Conservation (phyloP, 2,329 filamentous ascomycete genomes). For the Madurella fahalii region DNA sequence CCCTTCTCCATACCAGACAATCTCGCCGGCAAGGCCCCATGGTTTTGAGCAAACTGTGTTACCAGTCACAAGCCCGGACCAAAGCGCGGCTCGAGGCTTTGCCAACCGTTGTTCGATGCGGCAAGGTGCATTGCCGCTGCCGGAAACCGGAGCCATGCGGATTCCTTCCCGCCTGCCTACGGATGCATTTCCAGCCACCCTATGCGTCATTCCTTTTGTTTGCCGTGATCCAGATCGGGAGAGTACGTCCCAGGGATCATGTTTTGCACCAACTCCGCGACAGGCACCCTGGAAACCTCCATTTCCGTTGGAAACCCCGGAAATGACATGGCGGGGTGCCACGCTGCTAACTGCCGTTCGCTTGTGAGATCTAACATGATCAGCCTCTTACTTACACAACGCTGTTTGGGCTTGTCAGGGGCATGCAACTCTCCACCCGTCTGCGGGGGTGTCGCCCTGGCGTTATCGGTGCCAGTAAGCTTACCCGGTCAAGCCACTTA, state of each 20-base stretch:
- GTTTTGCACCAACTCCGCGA: slow-evolving; percentile 4
- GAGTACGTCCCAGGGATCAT: background rate
- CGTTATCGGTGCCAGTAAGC: no score
- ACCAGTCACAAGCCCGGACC: slow-evolving; percentile 9
- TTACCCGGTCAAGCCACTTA: no score
- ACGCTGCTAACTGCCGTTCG: background rate
- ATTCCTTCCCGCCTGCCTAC: slow-evolving; percentile 1
- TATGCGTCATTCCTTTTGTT: slow-evolving; percentile 3
- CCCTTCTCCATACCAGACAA: background rate
- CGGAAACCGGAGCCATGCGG: slow-evolving; percentile 17
- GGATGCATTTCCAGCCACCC: background rate
- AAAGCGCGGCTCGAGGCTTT: slow-evolving; percentile 22
- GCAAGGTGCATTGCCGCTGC: slow-evolving; percentile 25
- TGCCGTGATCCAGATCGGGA: background rate
- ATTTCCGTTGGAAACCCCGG: background rate
- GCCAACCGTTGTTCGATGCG: slow-evolving; percentile 25
- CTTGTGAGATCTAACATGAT: slow-evolving; percentile 15
- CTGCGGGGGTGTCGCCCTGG: slow-evolving; percentile 5
- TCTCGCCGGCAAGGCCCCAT: no score
- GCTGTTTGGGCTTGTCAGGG: background rate
- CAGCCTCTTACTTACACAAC: background rate
- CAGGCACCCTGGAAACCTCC: slow-evolving; percentile 2
- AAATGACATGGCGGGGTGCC: background rate
- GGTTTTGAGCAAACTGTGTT: no score
- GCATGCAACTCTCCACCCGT: slow-evolving; percentile 2